These are phyloP conservation scores for Sphagnurus paluster DNA, from an alignment of 1,284 basidiomycete species.

Conservation along the genomic window DNA sequence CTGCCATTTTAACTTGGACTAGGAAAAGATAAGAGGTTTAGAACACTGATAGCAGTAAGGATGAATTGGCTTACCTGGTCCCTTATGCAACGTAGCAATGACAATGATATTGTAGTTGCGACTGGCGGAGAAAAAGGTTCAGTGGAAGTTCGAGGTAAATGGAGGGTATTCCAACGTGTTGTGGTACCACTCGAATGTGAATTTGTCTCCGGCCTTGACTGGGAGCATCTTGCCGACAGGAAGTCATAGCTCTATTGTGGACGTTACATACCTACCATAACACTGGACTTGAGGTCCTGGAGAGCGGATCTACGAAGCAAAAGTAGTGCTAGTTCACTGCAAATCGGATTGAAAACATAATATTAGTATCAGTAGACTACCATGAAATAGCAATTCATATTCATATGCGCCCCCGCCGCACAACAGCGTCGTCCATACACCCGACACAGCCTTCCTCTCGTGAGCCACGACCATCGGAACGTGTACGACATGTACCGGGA, in stretches of 20 bases:
- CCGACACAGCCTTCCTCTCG: conserved; percentile 51
- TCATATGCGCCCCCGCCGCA: conserved; percentile 54
- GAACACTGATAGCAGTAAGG: too few species aligned
- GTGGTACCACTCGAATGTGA: conserved; percentile 36
- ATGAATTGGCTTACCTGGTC: too few species aligned
- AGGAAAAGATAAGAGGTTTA: too few species aligned
- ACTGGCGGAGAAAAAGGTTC: neutral
- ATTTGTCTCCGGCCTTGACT: conserved; percentile 29
- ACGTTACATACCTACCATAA: conserved; percentile 33
- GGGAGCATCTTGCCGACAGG: conserved; percentile 24
- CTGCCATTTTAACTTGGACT: too few species aligned
- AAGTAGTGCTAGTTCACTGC: too few species aligned
- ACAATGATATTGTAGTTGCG: too few species aligned
- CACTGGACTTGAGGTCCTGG: conserved; percentile 29
- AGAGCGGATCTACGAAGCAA: conserved; percentile 30
- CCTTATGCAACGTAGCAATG: too few species aligned
- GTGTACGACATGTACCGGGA: conserved; percentile 41
- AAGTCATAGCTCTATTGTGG: conserved; percentile 27
- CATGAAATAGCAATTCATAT: too few species aligned
- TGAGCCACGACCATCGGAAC: conserved; percentile 27
- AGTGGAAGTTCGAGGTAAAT: neutral
- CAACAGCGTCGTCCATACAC: conserved; percentile 61
- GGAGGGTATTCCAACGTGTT: conserved; percentile 19
- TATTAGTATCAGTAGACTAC: too few species aligned
- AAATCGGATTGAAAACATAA: too few species aligned